phyloP scores from a whole-genome alignment of 805 yeast genomes.

The Yarrowia keelungensis region DNA sequence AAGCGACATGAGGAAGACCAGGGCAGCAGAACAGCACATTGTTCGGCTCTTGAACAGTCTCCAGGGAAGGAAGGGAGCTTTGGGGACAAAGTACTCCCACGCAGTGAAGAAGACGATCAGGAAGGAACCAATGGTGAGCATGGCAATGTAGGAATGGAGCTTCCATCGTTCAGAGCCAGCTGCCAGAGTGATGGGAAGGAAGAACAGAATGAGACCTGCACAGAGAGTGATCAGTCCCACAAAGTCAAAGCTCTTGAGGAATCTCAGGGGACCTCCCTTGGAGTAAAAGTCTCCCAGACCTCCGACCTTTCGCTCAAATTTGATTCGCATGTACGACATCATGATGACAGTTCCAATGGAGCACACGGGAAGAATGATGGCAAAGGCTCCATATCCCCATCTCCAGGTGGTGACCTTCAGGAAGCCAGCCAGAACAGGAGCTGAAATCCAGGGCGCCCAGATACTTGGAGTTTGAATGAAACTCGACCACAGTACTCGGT shows the following conservation, averaged over 20 bases:
- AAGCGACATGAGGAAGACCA: slow-evolving; percentile 21
- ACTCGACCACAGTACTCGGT: background rate
- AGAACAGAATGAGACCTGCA: slow-evolving; percentile 25
- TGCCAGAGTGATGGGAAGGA: slow-evolving; percentile 24
- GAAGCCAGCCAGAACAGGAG: slow-evolving; percentile 19
- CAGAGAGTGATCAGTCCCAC: slow-evolving; percentile 7
- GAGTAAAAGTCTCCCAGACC: slow-evolving; percentile 20
- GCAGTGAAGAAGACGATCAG: slow-evolving; percentile 4
- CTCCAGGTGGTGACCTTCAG: slow-evolving; percentile 57
- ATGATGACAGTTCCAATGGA: slow-evolving; percentile 21
- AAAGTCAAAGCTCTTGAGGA: slow-evolving; percentile 5
- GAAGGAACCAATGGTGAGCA: slow-evolving; percentile 27
- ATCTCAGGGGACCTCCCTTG: slow-evolving; percentile 8
- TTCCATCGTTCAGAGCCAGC: slow-evolving; percentile 24
- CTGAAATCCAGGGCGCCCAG: slow-evolving; percentile 31
- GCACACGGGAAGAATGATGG: slow-evolving; percentile 53
- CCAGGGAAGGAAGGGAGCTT: slow-evolving; percentile 13
- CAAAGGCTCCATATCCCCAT: slow-evolving; percentile 60
- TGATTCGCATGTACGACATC: slow-evolving; percentile 18
- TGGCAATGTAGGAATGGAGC: slow-evolving; percentile 4
- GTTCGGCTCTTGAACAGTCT: slow-evolving; percentile 24
- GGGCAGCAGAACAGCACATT: slow-evolving; percentile 18
- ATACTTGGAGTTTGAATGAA: slow-evolving; percentile 16
- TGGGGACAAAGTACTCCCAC: slow-evolving; percentile 14
- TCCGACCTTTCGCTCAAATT: slow-evolving; percentile 5